A percentile compares a stretch with the other conserved stretches of the same genome.
Evolutionary conservation across 139 green algal genomes (phyloP).

Genomic region (Volvox africanus): DNA sequence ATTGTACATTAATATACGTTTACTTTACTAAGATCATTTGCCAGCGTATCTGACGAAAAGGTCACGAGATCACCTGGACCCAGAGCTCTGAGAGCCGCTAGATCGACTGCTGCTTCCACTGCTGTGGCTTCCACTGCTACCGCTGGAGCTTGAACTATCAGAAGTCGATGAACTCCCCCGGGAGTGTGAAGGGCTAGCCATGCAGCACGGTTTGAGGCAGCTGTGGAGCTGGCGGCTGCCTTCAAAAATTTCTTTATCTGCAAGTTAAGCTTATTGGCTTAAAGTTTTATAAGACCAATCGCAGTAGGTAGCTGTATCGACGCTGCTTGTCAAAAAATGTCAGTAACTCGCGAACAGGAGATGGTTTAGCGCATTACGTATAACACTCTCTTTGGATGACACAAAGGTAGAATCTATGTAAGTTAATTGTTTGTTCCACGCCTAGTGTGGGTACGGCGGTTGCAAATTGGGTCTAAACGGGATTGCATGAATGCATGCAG

Average conservation of each 20-base stretch:
- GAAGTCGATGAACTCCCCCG: slow-evolving; percentile 14
- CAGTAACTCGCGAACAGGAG: no score
- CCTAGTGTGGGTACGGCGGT: no score
- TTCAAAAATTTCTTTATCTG: neutral
- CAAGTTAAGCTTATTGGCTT: no score
- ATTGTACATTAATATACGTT: neutral
- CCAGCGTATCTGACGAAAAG: neutral
- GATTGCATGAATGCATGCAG: slow-evolving; percentile 10
- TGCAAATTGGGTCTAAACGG: neutral
- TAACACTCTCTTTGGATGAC: no score
- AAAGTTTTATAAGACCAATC: no score
- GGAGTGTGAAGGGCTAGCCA: neutral
- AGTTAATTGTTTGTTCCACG: no score
- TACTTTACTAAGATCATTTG: neutral
- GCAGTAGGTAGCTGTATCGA: no score
- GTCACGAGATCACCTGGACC: slow-evolving; percentile 20
- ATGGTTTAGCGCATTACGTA: no score
- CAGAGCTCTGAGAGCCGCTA: slow-evolving; percentile 16
- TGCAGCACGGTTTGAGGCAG: neutral
- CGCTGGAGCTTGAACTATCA: slow-evolving; percentile 25
- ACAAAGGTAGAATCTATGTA: no score
- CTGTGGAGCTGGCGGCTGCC: neutral
- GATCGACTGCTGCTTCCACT: slow-evolving; percentile 26
- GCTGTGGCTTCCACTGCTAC: slow-evolving; percentile 34
- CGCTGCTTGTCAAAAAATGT: no score